Evolutionary conservation across 2,329 filamentous ascomycete species (phyloP).

Genomic region (Stylonectria norvegica): DNA sequence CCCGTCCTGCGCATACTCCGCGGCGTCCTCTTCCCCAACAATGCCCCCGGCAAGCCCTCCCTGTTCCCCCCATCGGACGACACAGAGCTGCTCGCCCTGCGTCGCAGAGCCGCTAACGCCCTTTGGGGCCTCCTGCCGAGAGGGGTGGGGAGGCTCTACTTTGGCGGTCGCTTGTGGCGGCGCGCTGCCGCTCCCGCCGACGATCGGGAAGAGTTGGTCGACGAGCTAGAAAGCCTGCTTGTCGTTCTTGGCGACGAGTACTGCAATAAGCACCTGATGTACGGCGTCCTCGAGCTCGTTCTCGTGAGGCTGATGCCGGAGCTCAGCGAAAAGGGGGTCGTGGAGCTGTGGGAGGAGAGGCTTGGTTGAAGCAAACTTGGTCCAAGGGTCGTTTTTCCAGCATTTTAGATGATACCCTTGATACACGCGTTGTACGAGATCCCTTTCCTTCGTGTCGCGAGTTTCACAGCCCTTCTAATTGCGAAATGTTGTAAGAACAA

Average conservation of each 20-base stretch:
- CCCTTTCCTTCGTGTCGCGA: too few species aligned
- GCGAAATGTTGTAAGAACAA: conserved; percentile 20
- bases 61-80: conserved; percentile 58
- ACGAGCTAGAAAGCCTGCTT: conserved; percentile 64
- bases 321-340: conserved; percentile 66
- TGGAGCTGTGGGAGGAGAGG: conserved; percentile 71
- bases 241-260: conserved; percentile 77
- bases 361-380: conserved; percentile 37
- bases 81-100: conserved; percentile 58
- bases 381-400: conserved; percentile 2
- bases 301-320: conserved; percentile 84
- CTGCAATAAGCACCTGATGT: conserved; percentile 89
- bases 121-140: conserved; percentile 48
- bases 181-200: conserved; percentile 18
- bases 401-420: conserved; percentile 19
- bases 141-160: conserved; percentile 48
- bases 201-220: conserved; percentile 43
- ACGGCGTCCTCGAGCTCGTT: conserved; percentile 75
- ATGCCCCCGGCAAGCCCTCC: conserved; percentile 64
- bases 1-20: conserved; percentile 68
- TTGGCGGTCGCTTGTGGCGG: conserved; percentile 39
- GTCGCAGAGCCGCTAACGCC: conserved; percentile 63
- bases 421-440: too few species aligned
- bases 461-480: too few species aligned
- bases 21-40: conserved; percentile 81